Percentiles rank a stretch among this genome's conserved stretches.
Conservation (phyloP, 352 stramenopile genomes). For the Globisporangium perplexum region DNA sequence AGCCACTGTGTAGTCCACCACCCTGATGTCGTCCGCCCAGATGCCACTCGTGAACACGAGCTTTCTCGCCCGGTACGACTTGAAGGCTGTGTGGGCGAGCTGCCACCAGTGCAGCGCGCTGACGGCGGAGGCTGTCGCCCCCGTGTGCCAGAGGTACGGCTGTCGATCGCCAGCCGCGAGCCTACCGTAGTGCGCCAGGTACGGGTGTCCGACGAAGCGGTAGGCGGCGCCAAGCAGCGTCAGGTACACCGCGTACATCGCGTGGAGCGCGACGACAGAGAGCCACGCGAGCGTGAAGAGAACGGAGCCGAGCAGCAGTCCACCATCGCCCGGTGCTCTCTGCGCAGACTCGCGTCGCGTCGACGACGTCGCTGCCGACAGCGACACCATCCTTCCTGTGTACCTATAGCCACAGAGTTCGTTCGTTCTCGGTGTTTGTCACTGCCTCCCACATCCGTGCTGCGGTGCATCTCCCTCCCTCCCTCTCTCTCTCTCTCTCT, state of each 20-base stretch:
- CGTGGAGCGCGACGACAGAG: background rate
- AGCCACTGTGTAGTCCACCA: background rate
- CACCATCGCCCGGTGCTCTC: too few species aligned
- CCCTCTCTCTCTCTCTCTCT: background rate
- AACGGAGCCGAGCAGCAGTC: too few species aligned
- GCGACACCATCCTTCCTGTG: too few species aligned
- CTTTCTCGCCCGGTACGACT: background rate
- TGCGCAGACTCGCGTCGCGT: too few species aligned
- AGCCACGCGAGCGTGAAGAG: background rate
- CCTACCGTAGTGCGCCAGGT: conserved; percentile 1
- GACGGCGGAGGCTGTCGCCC: background rate
- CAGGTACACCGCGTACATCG: conserved; percentile 2
- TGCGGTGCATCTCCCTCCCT: too few species aligned
- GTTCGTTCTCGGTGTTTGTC: too few species aligned
- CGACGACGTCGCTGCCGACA: too few species aligned
- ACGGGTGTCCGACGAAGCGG: background rate
- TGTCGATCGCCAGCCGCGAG: background rate
- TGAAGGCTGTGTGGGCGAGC: background rate
- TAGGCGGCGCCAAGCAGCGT: background rate
- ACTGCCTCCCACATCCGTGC: too few species aligned
- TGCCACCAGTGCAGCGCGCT: conserved; percentile 5
- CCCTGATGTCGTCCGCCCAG: too few species aligned
- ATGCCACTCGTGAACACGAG: background rate
- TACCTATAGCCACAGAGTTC: too few species aligned
- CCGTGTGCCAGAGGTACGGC: background rate